Percentiles rank a stretch among this genome's conserved stretches.
phyloP scores from a whole-genome alignment of 1,284 basidiomycete species.

The Trichosporon ovoides region DNA sequence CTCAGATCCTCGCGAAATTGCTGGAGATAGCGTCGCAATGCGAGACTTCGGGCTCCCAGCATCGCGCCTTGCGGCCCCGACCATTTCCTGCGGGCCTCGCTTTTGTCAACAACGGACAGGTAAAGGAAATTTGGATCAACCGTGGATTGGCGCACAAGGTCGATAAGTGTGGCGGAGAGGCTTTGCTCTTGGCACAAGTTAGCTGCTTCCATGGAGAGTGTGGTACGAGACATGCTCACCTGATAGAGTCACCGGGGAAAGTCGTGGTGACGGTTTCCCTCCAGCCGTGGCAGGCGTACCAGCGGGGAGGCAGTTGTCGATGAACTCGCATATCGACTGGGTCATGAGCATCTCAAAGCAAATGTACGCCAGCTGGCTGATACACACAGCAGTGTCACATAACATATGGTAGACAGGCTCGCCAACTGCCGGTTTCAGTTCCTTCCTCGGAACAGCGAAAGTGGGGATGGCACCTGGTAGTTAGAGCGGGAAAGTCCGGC shows the following conservation, averaged over 20 bases:
- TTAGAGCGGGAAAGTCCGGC: not conserved
- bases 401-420: conserved; percentile 71
- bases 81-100: conserved; percentile 45
- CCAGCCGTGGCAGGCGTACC: conserved; percentile 42
- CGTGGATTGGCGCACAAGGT: conserved; percentile 57
- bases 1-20: conserved; percentile 22
- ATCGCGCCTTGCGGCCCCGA: conserved; percentile 42
- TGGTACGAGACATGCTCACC: conserved; percentile 49
- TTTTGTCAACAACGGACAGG: conserved; percentile 37
- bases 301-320: conserved; percentile 72
- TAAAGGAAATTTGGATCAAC: conserved; percentile 53
- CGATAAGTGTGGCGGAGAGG: conserved; percentile 52
- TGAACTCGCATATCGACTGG: conserved; percentile 73
- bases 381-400: conserved; percentile 50
- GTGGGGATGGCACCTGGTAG: conserved; percentile 56
- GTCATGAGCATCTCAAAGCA: not conserved
- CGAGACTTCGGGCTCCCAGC: conserved; percentile 54
- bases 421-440: conserved; percentile 52
- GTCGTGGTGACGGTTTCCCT: conserved; percentile 63
- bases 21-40: conserved; percentile 56
- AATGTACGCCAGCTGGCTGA: not conserved
- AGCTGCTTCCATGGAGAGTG: rapidly evolving
- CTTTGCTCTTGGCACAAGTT: not conserved
- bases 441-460: conserved; percentile 66
- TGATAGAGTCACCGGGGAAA: conserved; percentile 74